phyloP scores from a whole-genome alignment of 2,329 filamentous ascomycete species.

The Pestalotiopsis sp. region DNA sequence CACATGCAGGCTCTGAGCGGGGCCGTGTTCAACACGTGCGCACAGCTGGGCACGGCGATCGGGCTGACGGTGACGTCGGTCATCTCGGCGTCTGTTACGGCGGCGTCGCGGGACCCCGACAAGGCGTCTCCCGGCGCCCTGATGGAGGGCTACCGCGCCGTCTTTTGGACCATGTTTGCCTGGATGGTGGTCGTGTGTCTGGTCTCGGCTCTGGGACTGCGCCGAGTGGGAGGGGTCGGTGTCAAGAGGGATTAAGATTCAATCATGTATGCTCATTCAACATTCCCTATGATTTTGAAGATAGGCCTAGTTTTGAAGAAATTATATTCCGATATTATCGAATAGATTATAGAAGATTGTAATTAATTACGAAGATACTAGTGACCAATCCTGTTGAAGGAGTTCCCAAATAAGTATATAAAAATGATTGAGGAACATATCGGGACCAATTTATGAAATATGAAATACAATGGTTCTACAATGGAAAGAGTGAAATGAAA shows the following conservation, averaged over 20 bases:
- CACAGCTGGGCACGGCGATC: slow-evolving; percentile 16
- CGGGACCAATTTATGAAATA: too few relatives aligned
- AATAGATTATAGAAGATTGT: too few relatives aligned
- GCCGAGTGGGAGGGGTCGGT: not conserved
- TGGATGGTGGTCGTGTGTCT: not conserved
- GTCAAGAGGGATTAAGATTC: slow-evolving; percentile 2
- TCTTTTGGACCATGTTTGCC: slow-evolving; percentile 15
- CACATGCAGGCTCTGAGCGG: slow-evolving; percentile 14
- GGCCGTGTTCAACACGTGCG: slow-evolving; percentile 16
- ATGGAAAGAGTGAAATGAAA: too few relatives aligned
- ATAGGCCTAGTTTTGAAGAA: too few relatives aligned
- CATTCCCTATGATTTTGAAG: not conserved
- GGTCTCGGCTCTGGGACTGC: not conserved
- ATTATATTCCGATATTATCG: too few relatives aligned
- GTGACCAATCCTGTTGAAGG: too few relatives aligned
- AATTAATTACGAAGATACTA: too few relatives aligned
- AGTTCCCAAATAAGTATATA: too few relatives aligned
- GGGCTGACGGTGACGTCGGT: slow-evolving; percentile 13
- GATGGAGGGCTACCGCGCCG: slow-evolving; percentile 13
- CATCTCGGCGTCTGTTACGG: slow-evolving; percentile 13
- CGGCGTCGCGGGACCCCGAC: slow-evolving; percentile 3
- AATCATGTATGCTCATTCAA: not conserved
- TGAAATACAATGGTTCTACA: too few relatives aligned
- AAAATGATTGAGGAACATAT: too few relatives aligned
- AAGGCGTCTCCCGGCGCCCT: slow-evolving; percentile 12